Evolutionary conservation across 2,329 filamentous ascomycete genomes (phyloP), one percentile per base, ranked within the genome.

Genomic region (Ceratocystis eucalypticola): DNA sequence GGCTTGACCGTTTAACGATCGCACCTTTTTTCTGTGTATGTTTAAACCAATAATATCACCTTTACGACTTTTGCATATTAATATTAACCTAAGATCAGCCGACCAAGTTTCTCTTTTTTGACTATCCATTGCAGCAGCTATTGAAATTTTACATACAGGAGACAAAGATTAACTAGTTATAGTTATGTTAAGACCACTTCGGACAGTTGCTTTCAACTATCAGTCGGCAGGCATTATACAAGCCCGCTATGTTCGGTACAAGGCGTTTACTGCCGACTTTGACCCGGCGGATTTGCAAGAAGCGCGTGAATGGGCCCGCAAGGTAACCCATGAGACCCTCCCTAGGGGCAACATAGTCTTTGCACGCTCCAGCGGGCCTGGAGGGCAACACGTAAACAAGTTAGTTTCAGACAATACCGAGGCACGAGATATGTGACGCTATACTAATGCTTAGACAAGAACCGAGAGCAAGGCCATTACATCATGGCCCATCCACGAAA

Each of bases 331-430:
- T 41, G 73, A 72, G 48, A 74, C 71, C 25, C 71, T 85, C 1
- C 83, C 83, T 15, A 77, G 74, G 65, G 83, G 82, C 7, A 78
- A 73, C 57, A 84, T 80, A 4, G 79, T 75, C 10, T 85, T 78
- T 71, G 78, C 83, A 1, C 77, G 83, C n/a, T 84, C 83, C 2
- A 84, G 82, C 70, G 83, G 83, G 0, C 82, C 83, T 1, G 83
- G 83, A 12, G 83, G 83, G 1, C 83, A 85, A 70, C 82, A 85
- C 71, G 82, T 85, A 41, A 85, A 85, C 71, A 85, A 85, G 83
- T 85, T 71, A 65, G 78, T 72, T 33, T 1, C 30, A 41, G 25
- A 10, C 12, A 1, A 15, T 20, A 45, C 44, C n/a, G 4, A 46
- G 12, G n/a, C 10, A 17, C 33, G 10, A 10, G 41, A 3, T 17